These are phyloP conservation scores for Ochetophila trinervis DNA, from an alignment of 306 rosid species.

Conservation along the genomic window DNA sequence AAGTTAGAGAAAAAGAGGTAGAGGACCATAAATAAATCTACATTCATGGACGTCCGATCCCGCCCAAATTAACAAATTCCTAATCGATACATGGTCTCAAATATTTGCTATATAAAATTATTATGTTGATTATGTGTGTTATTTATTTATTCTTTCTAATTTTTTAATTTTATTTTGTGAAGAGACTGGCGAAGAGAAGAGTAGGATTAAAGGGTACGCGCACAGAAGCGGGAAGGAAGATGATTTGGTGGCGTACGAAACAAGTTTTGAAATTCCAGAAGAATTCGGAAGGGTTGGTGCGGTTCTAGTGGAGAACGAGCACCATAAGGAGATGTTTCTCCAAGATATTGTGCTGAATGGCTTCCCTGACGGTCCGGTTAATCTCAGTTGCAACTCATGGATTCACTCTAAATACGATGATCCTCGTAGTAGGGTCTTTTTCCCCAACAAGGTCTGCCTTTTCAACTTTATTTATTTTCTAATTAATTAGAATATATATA, in stretches of 20 bases:
- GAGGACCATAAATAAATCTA: no score
- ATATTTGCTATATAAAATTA: no score
- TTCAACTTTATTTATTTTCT: background rate
- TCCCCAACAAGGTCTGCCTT: conserved; percentile 50
- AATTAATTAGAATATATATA: no score
- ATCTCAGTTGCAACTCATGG: conserved; percentile 59
- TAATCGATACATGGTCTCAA: no score
- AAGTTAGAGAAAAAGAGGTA: no score
- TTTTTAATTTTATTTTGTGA: background rate
- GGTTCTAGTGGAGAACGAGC: conserved; percentile 58
- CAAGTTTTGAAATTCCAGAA: conserved; percentile 39
- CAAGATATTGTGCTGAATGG: conserved; percentile 46
- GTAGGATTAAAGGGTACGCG: conserved; percentile 29
- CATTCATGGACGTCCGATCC: no score
- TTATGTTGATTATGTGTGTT: no score
- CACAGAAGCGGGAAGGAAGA: conserved; percentile 16
- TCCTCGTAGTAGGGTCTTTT: conserved; percentile 57
- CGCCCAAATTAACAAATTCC: no score
- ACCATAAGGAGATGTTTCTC: conserved; percentile 48
- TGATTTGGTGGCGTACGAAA: conserved; percentile 34
- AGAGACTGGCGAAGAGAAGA: conserved; percentile 56
- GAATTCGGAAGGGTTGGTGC: conserved; percentile 68
- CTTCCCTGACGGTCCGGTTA: conserved; percentile 35
- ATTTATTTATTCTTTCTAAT: no score
- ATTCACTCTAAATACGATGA: conserved; percentile 54